These are phyloP conservation scores for Wickerhamiella parazyma DNA, from an alignment of 805 yeast genomes.

Conservation along the genomic window DNA sequence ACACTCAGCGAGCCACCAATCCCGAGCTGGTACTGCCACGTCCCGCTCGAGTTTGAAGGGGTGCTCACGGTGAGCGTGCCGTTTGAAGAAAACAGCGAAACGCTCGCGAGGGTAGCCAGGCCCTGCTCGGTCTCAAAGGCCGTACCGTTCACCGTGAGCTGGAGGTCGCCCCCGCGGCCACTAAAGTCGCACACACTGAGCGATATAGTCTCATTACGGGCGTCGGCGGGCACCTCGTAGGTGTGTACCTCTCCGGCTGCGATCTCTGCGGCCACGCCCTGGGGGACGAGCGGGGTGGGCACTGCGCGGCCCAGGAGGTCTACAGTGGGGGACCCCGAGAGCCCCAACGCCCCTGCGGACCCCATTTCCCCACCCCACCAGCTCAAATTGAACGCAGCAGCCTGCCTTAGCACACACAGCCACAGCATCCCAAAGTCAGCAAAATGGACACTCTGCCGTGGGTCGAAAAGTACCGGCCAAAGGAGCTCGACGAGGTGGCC, in stretches of 20 bases:
- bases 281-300: slow-evolving; percentile 6
- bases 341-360: too few relatives aligned
- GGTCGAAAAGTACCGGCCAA: slow-evolving; percentile 96
- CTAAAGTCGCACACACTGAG: slow-evolving; percentile 12
- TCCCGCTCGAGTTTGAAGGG: slow-evolving; percentile 10
- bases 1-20: slow-evolving; percentile 29
- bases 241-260: slow-evolving; percentile 13
- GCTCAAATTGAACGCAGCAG: neutral
- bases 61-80: slow-evolving; percentile 12
- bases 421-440: neutral
- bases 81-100: neutral
- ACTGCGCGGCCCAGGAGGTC: neutral
- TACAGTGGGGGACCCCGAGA: neutral
- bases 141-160: neutral
- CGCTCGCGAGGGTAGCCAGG: neutral
- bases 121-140: slow-evolving; percentile 1
- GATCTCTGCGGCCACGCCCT: slow-evolving; percentile 1
- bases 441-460: slow-evolving; percentile 18
- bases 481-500: slow-evolving; percentile 66
- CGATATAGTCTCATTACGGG: slow-evolving; percentile 1
- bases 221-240: slow-evolving; percentile 21
- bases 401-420: neutral
- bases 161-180: neutral
- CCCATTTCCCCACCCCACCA: too few relatives aligned
- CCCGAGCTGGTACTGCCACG: slow-evolving; percentile 56